Base-by-base conservation (phyloP, 371 early-diverging fungal genomes). In the Syncephalastrum racemosum region DNA sequence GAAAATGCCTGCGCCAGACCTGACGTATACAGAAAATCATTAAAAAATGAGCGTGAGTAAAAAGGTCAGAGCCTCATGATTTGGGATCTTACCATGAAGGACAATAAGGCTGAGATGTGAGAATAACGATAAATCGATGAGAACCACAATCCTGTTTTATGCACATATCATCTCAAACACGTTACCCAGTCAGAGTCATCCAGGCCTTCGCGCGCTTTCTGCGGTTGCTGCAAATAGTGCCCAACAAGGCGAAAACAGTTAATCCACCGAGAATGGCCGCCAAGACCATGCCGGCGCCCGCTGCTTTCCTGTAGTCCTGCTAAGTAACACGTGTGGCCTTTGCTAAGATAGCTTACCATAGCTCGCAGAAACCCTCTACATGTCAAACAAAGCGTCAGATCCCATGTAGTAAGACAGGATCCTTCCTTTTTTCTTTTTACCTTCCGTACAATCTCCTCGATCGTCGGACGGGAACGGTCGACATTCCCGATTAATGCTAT, bases 351-450 rank as follows among this genome's bases (percentile, higher is more conserved):
- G 16, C 40, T 50, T 68, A 68, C 79, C 79, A 78, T 50, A 78
- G 51, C 42, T 78, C 79, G 63, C 79, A 78, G 40, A 75, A 78
- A 14, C 75, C 75, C 24, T 78, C 79, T 78, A 60, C 36, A 31
- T 31, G 10, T 22, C 19, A 20, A 23, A 24, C 45, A 25, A 25
- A 8, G 19, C n/a, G 31, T 22, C 15, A 18, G 40, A 53, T 13
- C 15, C 7, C 12, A 20, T 55, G 36, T 44, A n/a, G 15, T 19
- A 27, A 19, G 19, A 8, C 7, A 4, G 10, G 54, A 2, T 39
- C 39, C 10, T 14, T 31, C n/a, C n/a, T n/a, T n/a, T n/a, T n/a
- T n/a, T n/a, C n/a, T 10, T 23, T 20, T 59, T 67, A 78, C 79
- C 75, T 73, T 78, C 75, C 24, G 59, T 54, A 43, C 79, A 78